Percentiles rank a stretch among this genome's conserved stretches.
These are phyloP conservation scores for Zizania latifolia DNA, from an alignment of 176 grass and related monocot genomes.

Conservation along the genomic window DNA sequence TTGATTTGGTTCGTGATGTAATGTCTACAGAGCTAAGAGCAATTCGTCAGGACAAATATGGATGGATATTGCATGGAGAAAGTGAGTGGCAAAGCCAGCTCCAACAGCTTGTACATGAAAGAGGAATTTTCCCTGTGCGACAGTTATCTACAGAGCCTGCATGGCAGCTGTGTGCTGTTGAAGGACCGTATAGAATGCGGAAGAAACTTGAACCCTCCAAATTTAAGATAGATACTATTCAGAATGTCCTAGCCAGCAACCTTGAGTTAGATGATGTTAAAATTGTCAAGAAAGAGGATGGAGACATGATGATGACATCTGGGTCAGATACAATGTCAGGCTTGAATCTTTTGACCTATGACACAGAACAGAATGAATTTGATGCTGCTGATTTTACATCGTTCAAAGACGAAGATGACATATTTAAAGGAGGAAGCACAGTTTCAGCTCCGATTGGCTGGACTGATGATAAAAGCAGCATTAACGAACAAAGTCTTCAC, in stretches of 20 bases:
- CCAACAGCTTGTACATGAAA: conserved; percentile 91
- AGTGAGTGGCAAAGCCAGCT: conserved; percentile 94
- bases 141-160: conserved; percentile 58
- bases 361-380: conserved; percentile 42
- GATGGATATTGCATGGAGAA: conserved; percentile 98
- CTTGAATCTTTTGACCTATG: conserved; percentile 77
- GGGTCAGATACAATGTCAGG: conserved; percentile 68
- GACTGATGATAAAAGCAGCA: conserved; percentile 85
- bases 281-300: conserved; percentile 44
- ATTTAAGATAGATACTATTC: conserved; percentile 93
- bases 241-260: conserved; percentile 58
- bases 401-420: conserved; percentile 57
- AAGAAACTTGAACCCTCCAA: conserved; percentile 92
- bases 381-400: conserved; percentile 63
- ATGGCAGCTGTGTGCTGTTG: conserved; percentile 85
- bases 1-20: conserved; percentile 79
- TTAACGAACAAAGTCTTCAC: conserved; percentile 90
- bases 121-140: conserved; percentile 81
- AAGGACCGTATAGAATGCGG: conserved; percentile 97
- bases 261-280: conserved; percentile 53
- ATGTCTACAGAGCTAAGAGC: conserved; percentile 93
- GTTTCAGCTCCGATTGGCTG: conserved; percentile 58
- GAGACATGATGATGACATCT: conserved; percentile 49
- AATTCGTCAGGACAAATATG: conserved; percentile 98
- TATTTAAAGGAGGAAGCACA: conserved; percentile 61